Evolutionary conservation across 805 yeast genomes (phyloP).

Genomic region (Hanseniaspora meyeri): DNA sequence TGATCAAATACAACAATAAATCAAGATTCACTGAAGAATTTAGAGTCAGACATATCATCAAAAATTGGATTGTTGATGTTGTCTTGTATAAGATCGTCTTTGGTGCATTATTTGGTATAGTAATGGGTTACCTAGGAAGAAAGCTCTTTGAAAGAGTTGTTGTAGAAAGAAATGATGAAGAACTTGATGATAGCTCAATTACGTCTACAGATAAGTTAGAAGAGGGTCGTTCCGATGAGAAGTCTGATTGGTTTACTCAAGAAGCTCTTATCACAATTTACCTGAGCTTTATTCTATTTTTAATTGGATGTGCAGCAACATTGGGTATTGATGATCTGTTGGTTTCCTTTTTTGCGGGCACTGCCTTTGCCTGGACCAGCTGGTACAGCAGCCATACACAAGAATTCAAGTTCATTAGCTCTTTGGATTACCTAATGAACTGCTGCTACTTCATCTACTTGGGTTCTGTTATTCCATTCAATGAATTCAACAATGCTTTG

Average conservation of each 20-base stretch:
- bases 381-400: slow-evolving; percentile 72
- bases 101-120: slow-evolving; percentile 62
- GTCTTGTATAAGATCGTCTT: slow-evolving; percentile 69
- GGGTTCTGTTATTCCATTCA: slow-evolving; percentile 91
- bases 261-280: slow-evolving; percentile 80
- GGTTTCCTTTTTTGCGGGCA: slow-evolving; percentile 87
- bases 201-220: neutral
- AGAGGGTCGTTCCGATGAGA: neutral
- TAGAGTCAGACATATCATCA: slow-evolving; percentile 43
- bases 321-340: slow-evolving; percentile 80
- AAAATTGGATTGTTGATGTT: slow-evolving; percentile 68
- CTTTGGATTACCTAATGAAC: slow-evolving; percentile 69
- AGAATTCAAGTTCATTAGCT: slow-evolving; percentile 77
- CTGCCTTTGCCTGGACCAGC: slow-evolving; percentile 90
- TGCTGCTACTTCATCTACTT: slow-evolving; percentile 78
- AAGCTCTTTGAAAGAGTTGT: slow-evolving; percentile 46
- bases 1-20: slow-evolving; percentile 52
- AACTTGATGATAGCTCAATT: neutral
- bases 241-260: slow-evolving; percentile 56
- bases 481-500: slow-evolving; percentile 46
- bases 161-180: neutral
- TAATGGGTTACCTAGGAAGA: slow-evolving; percentile 59
- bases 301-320: slow-evolving; percentile 81
- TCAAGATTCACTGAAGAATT: slow-evolving; percentile 22
- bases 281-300: slow-evolving; percentile 64